Evolutionary conservation across 1,284 basidiomycete genomes (phyloP), one percentile per base, ranked within the genome.

Genomic region (Boletus semigastroideus): DNA sequence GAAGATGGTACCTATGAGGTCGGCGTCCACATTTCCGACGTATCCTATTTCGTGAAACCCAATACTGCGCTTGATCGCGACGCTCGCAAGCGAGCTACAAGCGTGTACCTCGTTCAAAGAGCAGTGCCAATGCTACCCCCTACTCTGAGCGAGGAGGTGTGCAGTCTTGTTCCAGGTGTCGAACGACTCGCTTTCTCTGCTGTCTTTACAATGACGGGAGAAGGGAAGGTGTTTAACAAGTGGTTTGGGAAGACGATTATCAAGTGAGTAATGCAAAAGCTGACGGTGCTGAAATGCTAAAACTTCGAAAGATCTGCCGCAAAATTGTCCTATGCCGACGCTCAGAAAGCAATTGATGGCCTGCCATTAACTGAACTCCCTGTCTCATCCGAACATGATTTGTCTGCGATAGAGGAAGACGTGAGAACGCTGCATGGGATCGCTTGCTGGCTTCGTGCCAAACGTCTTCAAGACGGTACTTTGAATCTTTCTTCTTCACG

Each of bases 51-150:
- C 74, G 90, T 96, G 66, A 96, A 94, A 75, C 86, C 93, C 25
- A 97, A 97, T 71, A 97, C 93, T 9, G 91, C 95, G 16, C 78
- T 99, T 59, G 97, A 99, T 66, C 92, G 97, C 33, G 97, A 99
- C 72, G 97, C 97, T 45, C 86, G 94, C 62, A 98, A 98, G 75
- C 84, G 96, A 57, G 96, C 94, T 27, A 98, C 95, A 3, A 94
- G 92, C 60, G 97, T 99, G 46, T 98, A 98, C 68, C 86, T 99
- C 39, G 87, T 98, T 38, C 96, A 98, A 70, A 86, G 94, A 42
- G 86, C 90, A 28, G 94, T 98, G 11, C 94, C 95, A 1, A 99
- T 99, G 96, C 78, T 99, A 7, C 96, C 96, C 1, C 93, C 94
- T 25, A 78, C 86, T 11, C 77, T 99, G 37, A 91, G 88, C 64